These are phyloP conservation scores for Plasmodium vivax DNA, from an alignment of 169 alveolate species.

Conservation along the genomic window DNA sequence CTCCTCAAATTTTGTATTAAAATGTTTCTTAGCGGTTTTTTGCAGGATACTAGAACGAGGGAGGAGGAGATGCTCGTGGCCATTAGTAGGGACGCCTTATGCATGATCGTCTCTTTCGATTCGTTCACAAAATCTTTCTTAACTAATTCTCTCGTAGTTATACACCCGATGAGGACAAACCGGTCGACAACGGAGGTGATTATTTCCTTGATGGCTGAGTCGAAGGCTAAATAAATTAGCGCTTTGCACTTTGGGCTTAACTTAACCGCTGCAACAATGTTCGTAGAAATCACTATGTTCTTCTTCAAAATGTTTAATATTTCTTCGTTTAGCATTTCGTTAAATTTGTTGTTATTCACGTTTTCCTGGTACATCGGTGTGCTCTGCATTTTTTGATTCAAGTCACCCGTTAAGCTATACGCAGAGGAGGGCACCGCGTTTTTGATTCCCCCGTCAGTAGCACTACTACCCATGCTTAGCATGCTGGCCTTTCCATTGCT, in stretches of 20 bases:
- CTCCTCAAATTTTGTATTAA: conserved; percentile 75
- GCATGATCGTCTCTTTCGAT: conserved; percentile 89
- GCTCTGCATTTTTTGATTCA: background rate
- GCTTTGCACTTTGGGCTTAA: conserved; percentile 15
- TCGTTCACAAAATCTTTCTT: conserved; percentile 95
- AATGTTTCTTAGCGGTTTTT: conserved; percentile 87
- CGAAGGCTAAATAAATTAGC: conserved; percentile 53
- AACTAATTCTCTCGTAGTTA: conserved; percentile 94
- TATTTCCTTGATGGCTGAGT: conserved; percentile 62
- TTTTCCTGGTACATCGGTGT: background rate
- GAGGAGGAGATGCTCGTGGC: conserved; percentile 93
- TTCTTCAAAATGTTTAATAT: conserved; percentile 47
- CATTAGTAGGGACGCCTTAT: conserved; percentile 91
- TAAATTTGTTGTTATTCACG: background rate
- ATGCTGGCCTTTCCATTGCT: background rate
- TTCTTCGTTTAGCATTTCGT: conserved; percentile 48
- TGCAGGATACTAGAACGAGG: conserved; percentile 93
- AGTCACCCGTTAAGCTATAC: background rate
- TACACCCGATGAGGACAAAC: conserved; percentile 93
- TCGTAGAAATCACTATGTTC: conserved; percentile 35
- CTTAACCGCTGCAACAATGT: conserved; percentile 15
- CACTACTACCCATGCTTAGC: background rate
- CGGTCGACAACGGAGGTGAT: conserved; percentile 77
- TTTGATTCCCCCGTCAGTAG: background rate
- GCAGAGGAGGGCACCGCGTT: background rate